Evolutionary conservation across 768 basidiomycete genomes (phyloP), one percentile per base, ranked within the genome.

Genomic region (Kwoniella shandongensis): DNA sequence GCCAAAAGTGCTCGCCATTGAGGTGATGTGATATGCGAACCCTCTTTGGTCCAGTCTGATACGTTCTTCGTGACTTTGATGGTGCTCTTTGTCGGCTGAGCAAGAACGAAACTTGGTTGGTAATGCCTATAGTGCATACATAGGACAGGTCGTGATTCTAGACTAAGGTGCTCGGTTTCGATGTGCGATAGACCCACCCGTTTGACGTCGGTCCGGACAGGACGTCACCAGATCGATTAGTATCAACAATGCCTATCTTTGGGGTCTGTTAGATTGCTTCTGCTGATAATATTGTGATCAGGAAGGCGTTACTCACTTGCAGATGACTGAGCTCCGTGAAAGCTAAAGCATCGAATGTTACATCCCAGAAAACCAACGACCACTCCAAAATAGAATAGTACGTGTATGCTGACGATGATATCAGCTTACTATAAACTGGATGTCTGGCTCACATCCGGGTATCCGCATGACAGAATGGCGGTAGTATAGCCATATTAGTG

Each of bases 381-480:
- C 91, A 94, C 77, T 94, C 91, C 65, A 88, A 88, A 76, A 92
- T 86, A 42, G 86, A 84, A 68, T 92, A 94, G 40, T 78, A 78
- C 2, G 89, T 91, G 76, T 94, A 94, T 11, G 91, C 91, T 89
- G 51, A 11, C 0, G 12, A n/a, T 39, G 1, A 1, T 15, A 23
- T 57, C 32, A 57, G 59, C 57, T 45, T 3, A n/a, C 11, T 0
- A 25, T 26, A 4, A 49, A 26, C 6, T 11, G 12, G 13, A 4
- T 3, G 39, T 13, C 36, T 44, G 30, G 62, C 81, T 44, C 54
- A 88, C 89, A 88, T 72, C 91, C 90, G 1, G 89, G 87, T 64
- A 89, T 79, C 32, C 80, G 79, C 56, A 89, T 79, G 4, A 89
- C 84, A 67, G 91, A 90, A 77, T 94, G 91, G 66, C 87, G 87